phyloP scores from a whole-genome alignment of 164 flowering plant genomes.

The Vitis riparia region DNA sequence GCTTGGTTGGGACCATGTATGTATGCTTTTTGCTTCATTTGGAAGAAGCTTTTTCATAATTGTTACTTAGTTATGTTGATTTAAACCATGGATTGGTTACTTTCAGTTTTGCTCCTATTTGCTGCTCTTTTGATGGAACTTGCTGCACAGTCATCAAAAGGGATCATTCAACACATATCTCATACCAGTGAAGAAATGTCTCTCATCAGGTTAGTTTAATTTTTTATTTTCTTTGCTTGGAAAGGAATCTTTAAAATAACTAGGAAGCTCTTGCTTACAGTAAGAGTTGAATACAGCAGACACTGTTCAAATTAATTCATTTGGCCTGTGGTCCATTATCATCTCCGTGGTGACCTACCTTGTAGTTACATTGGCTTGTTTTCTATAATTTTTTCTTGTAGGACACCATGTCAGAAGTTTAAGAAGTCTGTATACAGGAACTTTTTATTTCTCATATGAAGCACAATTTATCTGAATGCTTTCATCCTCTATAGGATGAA shows the following conservation, averaged over 20 bases:
- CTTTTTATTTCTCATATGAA: too few relatives aligned
- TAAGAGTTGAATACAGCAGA: too few relatives aligned
- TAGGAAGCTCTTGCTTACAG: too few relatives aligned
- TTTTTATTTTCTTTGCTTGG: not conserved
- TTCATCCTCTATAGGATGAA: too few relatives aligned
- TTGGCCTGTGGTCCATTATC: not conserved
- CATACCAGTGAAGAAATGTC: conserved; percentile 56
- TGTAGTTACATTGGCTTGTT: not conserved
- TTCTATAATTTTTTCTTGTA: too few relatives aligned
- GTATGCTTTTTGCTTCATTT: conserved; percentile 17
- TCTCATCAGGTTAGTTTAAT: conserved; percentile 53
- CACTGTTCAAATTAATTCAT: not conserved
- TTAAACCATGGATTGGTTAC: conserved; percentile 4
- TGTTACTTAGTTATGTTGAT: conserved; percentile 1
- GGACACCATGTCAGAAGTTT: too few relatives aligned
- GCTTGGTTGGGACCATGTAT: conserved; percentile 95
- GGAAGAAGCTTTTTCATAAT: not conserved
- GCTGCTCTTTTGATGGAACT: conserved; percentile 91
- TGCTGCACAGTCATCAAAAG: conserved; percentile 87
- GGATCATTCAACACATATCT: conserved; percentile 54
- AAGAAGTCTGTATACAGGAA: too few relatives aligned
- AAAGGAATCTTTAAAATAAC: too few relatives aligned
- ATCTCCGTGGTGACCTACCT: not conserved
- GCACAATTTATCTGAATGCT: too few relatives aligned
- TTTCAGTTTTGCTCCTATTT: conserved; percentile 74